Base-by-base conservation (phyloP, 75 land plant genomes). In the Cupressus sempervirens region DNA sequence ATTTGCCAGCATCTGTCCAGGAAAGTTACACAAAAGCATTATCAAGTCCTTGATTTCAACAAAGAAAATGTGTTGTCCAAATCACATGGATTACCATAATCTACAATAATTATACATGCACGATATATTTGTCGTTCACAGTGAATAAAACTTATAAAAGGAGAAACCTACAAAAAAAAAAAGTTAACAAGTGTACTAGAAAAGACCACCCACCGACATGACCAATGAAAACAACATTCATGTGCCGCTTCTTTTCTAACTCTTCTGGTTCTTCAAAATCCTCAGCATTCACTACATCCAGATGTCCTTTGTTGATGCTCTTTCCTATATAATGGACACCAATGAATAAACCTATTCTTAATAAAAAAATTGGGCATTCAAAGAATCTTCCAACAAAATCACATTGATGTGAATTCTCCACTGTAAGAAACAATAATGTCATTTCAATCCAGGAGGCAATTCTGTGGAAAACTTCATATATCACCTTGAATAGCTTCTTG, bases 211-310 rank as follows among this genome's bases (percentile, higher is more conserved):
- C 91, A 98, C 99, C 99, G 85, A 98, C 99, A 89, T 98, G 99
- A 20, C 99, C 99, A 85, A 98, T 98, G 62, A 98, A 98, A 20
- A 98, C 98, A 75, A 94, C 97, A 91, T 98, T 98, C 87, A 98
- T 84, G 88, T 97, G 99, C 32, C 89, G 85, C 87, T 93, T 90
- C 74, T 88, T 89, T 84, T 26, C 82, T 9, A 86, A 85, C 26
- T 56, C 84, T 72, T 90, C 89, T 40, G 86, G 20, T 68, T 56
- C 80, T 43, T 85, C 53, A 32, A 32, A 48, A 72, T 89, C 89
- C 82, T 88, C 87, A 14, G 50, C 82, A 83, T 88, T 84, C 65
- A 32, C 93, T 85, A 30, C 40, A 79, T 43, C 81, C 40, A 82
- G 18, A n/a, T 82, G 36, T 82, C 50, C 83, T 16, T 54, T 26